Percentiles rank a stretch among this genome's conserved stretches.
Conservation (phyloP, 768 basidiomycete genomes). For the Multifurca ochricompacta region DNA sequence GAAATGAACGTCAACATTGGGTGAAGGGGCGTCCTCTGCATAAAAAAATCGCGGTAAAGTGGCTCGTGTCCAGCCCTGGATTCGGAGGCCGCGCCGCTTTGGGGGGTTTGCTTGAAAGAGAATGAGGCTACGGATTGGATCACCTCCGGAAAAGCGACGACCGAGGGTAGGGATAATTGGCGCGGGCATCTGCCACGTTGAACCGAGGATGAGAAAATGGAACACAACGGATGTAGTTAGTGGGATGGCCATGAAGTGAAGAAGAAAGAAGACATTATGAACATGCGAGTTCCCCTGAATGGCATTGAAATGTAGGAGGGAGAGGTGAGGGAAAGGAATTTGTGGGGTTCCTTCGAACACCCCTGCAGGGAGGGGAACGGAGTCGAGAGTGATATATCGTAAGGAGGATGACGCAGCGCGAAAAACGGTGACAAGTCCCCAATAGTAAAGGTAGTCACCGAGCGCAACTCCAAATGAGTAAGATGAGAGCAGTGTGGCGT, state of each 20-base stretch:
- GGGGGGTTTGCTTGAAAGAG: conserved; percentile 3
- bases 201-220: conserved; percentile 15
- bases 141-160: conserved; percentile 11
- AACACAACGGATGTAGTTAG: conserved; percentile 5
- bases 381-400: conserved; percentile 13
- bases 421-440: conserved; percentile 10
- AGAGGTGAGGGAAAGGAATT: conserved; percentile 10
- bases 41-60: conserved; percentile 14
- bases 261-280: conserved; percentile 14
- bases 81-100: conserved; percentile 13
- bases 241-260: conserved; percentile 11
- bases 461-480: conserved; percentile 17
- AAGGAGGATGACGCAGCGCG: conserved; percentile 11
- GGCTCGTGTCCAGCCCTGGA: conserved; percentile 11
- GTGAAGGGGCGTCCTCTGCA: conserved; percentile 2
- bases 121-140: conserved; percentile 15
- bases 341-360: conserved; percentile 2
- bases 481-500: conserved; percentile 12
- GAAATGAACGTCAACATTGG: conserved; percentile 17
- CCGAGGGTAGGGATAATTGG: conserved; percentile 10
- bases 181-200: conserved; percentile 14
- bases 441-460: conserved; percentile 11
- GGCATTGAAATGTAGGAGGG: conserved; percentile 11
- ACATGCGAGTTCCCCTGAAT: conserved; percentile 12
- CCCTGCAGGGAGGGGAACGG: conserved; percentile 12